A percentile compares a stretch with the other conserved stretches of the same genome.
Evolutionary conservation across 2,329 filamentous ascomycete genomes (phyloP).

Genomic region (Ophiocordyceps sinensis): DNA sequence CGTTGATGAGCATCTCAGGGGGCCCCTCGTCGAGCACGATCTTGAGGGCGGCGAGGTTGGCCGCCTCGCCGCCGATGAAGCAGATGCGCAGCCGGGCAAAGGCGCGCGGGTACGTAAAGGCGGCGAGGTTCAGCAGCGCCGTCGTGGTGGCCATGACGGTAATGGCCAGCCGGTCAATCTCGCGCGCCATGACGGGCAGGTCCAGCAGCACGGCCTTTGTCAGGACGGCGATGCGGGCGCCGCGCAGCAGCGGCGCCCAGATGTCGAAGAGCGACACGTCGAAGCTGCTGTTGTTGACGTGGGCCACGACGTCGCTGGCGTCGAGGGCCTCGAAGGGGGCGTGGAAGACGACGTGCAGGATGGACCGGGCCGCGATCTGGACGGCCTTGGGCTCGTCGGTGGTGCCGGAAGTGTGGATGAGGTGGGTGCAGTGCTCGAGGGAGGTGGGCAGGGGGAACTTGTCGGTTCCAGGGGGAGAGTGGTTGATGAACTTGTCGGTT

Average conservation of each 20-base stretch:
- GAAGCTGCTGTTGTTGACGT: constrained; percentile 1
- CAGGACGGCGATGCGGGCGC: neutral
- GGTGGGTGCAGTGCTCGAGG: neutral
- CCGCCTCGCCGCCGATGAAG: constrained; percentile 1
- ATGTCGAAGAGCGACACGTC: neutral
- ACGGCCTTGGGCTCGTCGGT: constrained; percentile 1
- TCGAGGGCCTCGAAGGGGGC: neutral
- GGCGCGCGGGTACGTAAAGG: neutral
- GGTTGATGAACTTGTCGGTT: no score
- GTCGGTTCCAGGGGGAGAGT: no score
- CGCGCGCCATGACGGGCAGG: neutral
- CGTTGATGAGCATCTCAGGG: neutral
- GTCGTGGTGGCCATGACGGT: neutral
- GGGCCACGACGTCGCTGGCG: neutral
- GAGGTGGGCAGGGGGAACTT: neutral
- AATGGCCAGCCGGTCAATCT: neutral
- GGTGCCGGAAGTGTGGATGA: neutral
- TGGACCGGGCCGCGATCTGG: neutral
- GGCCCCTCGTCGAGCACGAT: neutral
- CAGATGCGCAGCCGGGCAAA: neutral
- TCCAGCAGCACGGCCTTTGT: neutral
- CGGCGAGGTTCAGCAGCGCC: neutral
- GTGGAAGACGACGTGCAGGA: neutral
- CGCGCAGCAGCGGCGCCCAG: neutral
- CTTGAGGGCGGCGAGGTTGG: neutral